phyloP scores from a whole-genome alignment of 2,329 filamentous ascomycete genomes.

The Ascochyta clinopodiicola region DNA sequence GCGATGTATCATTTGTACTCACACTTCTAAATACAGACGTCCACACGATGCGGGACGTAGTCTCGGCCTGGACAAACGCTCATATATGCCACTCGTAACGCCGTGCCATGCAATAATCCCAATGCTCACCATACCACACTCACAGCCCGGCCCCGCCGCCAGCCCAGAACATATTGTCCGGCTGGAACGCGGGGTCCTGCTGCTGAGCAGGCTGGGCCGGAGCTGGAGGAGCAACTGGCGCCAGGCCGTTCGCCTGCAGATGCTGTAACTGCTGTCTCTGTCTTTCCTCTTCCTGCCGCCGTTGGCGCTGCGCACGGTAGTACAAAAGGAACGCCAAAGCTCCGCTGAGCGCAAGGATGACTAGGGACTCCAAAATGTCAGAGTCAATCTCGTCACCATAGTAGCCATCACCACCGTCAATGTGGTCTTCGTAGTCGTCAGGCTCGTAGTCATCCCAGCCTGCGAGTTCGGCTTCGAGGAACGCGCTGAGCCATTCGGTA shows the following conservation, averaged over 20 bases:
- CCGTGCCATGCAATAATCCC: slow-evolving; percentile 1
- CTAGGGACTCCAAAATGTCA: slow-evolving; percentile 80
- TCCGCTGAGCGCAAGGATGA: slow-evolving; percentile 80
- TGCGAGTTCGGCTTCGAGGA: slow-evolving; percentile 68
- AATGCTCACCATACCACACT: neutral
- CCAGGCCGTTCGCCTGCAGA: neutral
- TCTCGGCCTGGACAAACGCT: neutral
- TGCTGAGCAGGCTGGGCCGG: neutral
- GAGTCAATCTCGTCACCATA: slow-evolving; percentile 73
- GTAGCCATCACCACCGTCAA: slow-evolving; percentile 58
- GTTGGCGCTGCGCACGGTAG: slow-evolving; percentile 72
- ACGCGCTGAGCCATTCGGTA: slow-evolving; percentile 85
- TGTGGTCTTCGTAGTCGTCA: slow-evolving; percentile 53
- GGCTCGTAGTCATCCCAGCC: slow-evolving; percentile 64
- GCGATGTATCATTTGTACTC: too few species aligned
- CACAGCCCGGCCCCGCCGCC: slow-evolving; percentile 12
- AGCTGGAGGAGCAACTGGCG: neutral
- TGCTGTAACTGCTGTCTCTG: slow-evolving; percentile 35
- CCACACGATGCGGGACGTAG: neutral
- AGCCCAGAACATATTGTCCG: slow-evolving; percentile 12
- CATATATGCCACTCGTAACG: slow-evolving; percentile 2
- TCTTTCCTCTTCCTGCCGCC: slow-evolving; percentile 52
- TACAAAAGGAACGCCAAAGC: slow-evolving; percentile 80
- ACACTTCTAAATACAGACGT: too few species aligned
- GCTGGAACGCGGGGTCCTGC: slow-evolving; percentile 1